A percentile compares a stretch with the other conserved stretches of the same genome.
phyloP scores from a whole-genome alignment of 371 early-diverging fungal species.

The Smittium culicis region DNA sequence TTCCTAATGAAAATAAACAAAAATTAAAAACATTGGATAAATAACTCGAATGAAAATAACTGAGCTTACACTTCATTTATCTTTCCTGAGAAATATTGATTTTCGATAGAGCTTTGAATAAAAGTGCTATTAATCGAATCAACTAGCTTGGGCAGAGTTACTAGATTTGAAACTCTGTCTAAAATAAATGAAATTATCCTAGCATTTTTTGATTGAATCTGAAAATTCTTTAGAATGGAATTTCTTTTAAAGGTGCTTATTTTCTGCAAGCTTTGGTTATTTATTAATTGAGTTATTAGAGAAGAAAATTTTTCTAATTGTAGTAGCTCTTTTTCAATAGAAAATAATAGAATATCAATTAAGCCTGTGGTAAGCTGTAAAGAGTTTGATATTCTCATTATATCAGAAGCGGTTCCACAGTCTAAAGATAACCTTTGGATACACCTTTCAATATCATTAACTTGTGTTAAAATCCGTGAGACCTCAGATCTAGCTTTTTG shows the following conservation, averaged over 20 bases:
- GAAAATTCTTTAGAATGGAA: not conserved
- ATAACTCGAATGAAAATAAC: not conserved
- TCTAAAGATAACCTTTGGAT: conserved; percentile 51
- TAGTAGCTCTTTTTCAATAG: not conserved
- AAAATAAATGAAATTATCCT: not conserved
- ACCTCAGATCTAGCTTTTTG: conserved; percentile 38
- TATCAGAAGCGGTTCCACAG: conserved; percentile 46
- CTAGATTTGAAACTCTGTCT: not conserved
- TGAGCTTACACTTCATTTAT: not conserved
- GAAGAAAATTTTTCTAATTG: not conserved
- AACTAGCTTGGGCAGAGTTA: not conserved
- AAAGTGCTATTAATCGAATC: not conserved
- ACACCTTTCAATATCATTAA: conserved; percentile 55
- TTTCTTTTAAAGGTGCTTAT: not conserved
- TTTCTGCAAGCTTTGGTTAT: no score
- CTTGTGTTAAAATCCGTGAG: conserved; percentile 34
- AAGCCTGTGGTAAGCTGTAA: conserved; percentile 17
- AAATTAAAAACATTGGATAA: not conserved
- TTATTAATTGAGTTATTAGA: no score
- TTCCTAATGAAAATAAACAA: not conserved
- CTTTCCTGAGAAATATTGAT: not conserved
- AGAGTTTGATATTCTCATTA: conserved; percentile 41
- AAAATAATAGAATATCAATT: conserved; percentile 12
- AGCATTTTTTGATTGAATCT: not conserved
- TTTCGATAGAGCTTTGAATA: not conserved